Conservation (phyloP, 176 grass and related monocot genomes). For the Secale cereale region DNA sequence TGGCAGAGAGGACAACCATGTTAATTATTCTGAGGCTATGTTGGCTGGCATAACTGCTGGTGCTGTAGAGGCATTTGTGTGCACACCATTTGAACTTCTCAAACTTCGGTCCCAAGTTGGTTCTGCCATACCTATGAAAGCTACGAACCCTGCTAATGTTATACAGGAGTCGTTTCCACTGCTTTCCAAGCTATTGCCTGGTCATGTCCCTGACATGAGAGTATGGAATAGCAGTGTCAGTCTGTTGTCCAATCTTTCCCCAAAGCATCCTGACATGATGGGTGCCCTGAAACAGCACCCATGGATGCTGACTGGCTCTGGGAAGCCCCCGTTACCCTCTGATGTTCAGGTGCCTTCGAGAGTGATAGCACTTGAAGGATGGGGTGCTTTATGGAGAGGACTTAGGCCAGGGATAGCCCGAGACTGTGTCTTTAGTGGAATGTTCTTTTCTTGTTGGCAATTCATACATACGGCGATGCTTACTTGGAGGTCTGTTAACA, state of each 20-base stretch:
- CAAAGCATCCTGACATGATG: slow-evolving; percentile 61
- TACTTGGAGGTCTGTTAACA: slow-evolving; percentile 72
- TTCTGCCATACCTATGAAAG: slow-evolving; percentile 51
- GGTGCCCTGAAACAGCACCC: slow-evolving; percentile 72
- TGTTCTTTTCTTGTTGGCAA: slow-evolving; percentile 95
- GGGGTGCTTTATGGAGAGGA: slow-evolving; percentile 83
- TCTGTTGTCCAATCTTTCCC: slow-evolving; percentile 74
- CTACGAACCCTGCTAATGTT: slow-evolving; percentile 18
- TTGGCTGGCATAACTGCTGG: slow-evolving; percentile 76
- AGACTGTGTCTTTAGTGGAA: slow-evolving; percentile 83
- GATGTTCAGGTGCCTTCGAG: slow-evolving; percentile 72
- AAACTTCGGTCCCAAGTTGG: slow-evolving; percentile 77
- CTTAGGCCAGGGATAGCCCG: slow-evolving; percentile 73
- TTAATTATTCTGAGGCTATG: slow-evolving; percentile 82
- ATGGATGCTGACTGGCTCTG: slow-evolving; percentile 92
- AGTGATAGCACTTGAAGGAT: slow-evolving; percentile 84
- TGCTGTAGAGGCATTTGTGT: slow-evolving; percentile 55
- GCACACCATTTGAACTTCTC: slow-evolving; percentile 89
- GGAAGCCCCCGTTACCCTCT: slow-evolving; percentile 70
- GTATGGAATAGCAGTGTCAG: slow-evolving; percentile 55
- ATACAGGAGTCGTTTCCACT: slow-evolving; percentile 44
- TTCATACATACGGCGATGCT: slow-evolving; percentile 79
- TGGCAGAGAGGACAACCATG: slow-evolving; percentile 77
- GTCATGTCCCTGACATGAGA: slow-evolving; percentile 57
- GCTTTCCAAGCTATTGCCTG: slow-evolving; percentile 71